A percentile compares a stretch with the other conserved stretches of the same genome.
These are phyloP conservation scores for Akanthomyces lecanii DNA, from an alignment of 2,329 filamentous ascomycete genomes.

Conservation along the genomic window DNA sequence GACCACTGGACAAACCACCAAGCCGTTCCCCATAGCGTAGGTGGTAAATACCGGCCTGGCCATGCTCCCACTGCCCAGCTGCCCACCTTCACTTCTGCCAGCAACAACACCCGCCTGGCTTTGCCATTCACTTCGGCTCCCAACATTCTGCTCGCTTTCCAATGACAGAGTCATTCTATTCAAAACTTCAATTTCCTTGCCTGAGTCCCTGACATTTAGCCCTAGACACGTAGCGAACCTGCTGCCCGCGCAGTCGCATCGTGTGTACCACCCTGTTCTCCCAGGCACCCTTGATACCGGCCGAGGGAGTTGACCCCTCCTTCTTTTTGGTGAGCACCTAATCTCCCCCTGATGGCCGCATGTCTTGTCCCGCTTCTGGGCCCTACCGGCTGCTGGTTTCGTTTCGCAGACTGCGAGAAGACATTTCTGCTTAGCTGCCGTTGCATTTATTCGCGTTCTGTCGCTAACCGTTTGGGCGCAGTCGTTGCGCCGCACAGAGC, in stretches of 20 bases:
- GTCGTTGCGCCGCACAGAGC: background rate
- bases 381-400: background rate
- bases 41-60: conserved; percentile 7
- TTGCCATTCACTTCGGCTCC: conserved; percentile 5
- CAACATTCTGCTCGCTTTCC: background rate
- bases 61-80: background rate
- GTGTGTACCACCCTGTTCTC: background rate
- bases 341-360: conserved; percentile 13
- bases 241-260: background rate
- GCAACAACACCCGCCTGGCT: conserved; percentile 9
- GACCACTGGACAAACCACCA: background rate
- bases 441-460: background rate
- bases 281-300: background rate
- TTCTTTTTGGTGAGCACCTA: conserved; percentile 15
- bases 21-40: background rate
- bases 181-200: conserved; percentile 1
- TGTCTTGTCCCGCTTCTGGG: background rate
- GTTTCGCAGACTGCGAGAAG: background rate
- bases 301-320: conserved; percentile 10
- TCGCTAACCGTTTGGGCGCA: conserved; percentile 4
- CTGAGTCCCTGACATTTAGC: conserved; percentile 15
- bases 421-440: background rate
- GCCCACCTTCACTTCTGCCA: background rate
- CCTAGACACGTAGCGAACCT: conserved; percentile 4
- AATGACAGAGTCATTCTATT: conserved; percentile 13